These are phyloP conservation scores for Sporothrix brasiliensis DNA, from an alignment of 2,329 filamentous ascomycete species.

Conservation along the genomic window DNA sequence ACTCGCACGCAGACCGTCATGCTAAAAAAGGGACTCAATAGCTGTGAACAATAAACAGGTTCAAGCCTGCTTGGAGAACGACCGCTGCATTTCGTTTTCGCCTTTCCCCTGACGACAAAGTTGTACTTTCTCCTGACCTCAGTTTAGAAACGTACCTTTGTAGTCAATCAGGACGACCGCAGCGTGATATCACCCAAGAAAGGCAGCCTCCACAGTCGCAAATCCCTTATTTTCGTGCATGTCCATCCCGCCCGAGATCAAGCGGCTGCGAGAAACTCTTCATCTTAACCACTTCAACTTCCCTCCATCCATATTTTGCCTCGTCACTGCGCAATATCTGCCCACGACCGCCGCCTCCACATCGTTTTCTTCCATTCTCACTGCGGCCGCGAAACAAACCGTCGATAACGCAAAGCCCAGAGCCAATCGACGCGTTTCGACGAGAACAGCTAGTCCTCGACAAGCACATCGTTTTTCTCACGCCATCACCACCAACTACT, in stretches of 20 bases:
- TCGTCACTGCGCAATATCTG: not conserved
- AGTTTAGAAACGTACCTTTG: not conserved
- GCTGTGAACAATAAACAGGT: not conserved
- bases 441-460: not conserved
- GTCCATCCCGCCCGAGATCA: slow-evolving; percentile 1
- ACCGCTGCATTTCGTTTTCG: not conserved
- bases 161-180: not conserved
- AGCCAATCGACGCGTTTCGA: not conserved
- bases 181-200: slow-evolving; percentile 25
- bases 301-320: not conserved
- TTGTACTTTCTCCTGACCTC: not conserved
- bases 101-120: not conserved
- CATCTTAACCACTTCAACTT: not conserved
- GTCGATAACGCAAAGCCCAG: not conserved
- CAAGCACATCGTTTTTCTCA: not conserved
- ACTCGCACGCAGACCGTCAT: not conserved
- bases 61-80: not conserved
- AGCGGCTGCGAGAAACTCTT: not conserved
- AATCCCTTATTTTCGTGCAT: slow-evolving; percentile 21
- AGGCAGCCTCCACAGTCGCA: slow-evolving; percentile 15
- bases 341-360: not conserved
- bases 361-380: not conserved
- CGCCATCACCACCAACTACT: not conserved
- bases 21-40: not conserved
- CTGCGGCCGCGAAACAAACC: not conserved